Evolutionary conservation across 1,284 basidiomycete species (phyloP).

Genomic region (Marasmius sp.): DNA sequence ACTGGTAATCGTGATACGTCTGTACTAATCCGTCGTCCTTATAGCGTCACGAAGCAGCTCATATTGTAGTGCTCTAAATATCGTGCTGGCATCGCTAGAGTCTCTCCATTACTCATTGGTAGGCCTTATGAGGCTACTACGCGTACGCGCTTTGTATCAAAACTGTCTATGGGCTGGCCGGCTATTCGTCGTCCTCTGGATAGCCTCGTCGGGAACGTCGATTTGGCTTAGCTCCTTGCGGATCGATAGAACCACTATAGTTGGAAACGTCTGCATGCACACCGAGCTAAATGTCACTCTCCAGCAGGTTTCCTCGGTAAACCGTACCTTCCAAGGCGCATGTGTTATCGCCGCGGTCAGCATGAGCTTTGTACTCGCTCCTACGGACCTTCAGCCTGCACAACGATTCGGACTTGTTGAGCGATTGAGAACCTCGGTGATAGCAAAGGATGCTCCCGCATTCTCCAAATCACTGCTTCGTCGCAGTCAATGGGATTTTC

Average conservation of each 20-base stretch:
- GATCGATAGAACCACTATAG: not conserved
- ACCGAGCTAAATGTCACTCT: not conserved
- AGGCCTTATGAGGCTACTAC: not conserved
- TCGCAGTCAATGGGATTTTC: not conserved
- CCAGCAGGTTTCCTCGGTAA: not conserved
- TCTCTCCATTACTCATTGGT: not conserved
- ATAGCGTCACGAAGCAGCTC: not conserved
- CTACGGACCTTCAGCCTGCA: not conserved
- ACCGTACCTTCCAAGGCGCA: not conserved
- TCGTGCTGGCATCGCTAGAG: not conserved
- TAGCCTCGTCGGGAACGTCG: not conserved
- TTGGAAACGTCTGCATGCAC: not conserved
- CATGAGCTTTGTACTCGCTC: not conserved
- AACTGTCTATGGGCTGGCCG: not conserved
- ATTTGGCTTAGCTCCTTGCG: not conserved
- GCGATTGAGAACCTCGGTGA: not conserved
- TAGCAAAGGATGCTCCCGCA: not conserved
- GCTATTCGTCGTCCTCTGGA: not conserved
- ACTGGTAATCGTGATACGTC: no score
- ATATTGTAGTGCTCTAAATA: not conserved
- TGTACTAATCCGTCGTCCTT: not conserved
- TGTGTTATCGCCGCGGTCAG: not conserved
- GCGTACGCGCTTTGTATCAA: not conserved
- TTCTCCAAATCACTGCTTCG: not conserved
- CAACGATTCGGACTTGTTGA: not conserved